A percentile compares a stretch with the other conserved stretches of the same genome.
phyloP scores from a whole-genome alignment of 768 basidiomycete genomes.

The Pulveroboletus sp. region DNA sequence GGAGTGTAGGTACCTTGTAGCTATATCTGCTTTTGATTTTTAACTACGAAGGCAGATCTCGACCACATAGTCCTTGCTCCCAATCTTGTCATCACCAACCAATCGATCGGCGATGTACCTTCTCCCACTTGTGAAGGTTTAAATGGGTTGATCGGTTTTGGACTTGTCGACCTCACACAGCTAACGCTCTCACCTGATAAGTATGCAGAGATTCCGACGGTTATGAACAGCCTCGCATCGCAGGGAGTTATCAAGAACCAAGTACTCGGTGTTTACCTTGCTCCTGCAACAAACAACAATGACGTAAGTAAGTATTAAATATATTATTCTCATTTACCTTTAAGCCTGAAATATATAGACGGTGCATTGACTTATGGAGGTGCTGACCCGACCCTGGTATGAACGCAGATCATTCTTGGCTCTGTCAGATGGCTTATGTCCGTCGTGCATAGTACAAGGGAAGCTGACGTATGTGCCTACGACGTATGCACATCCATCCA shows the following conservation, averaged over 20 bases:
- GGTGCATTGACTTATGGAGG: slow-evolving; percentile 28
- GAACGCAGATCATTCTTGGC: not conserved
- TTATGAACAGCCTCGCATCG: slow-evolving; percentile 21
- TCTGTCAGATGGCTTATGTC: not conserved
- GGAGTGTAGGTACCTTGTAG: no score
- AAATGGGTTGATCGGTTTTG: slow-evolving; percentile 26
- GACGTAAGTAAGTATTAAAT: slow-evolving; percentile 12
- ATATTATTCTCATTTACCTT: not conserved
- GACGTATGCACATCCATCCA: slow-evolving; percentile 24
- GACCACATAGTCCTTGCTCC: slow-evolving; percentile 25
- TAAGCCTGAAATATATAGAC: slow-evolving; percentile 7
- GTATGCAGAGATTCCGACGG: slow-evolving; percentile 18
- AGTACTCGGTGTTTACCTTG: slow-evolving; percentile 20
- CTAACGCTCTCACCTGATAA: not conserved
- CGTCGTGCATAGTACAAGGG: slow-evolving; percentile 16
- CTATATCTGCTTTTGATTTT: no score
- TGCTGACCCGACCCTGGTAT: slow-evolving; percentile 13
- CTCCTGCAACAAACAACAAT: slow-evolving; percentile 14
- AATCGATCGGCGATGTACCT: slow-evolving; percentile 25
- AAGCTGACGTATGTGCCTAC: slow-evolving; percentile 21
- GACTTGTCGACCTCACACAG: slow-evolving; percentile 17
- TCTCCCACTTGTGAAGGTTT: slow-evolving; percentile 15
- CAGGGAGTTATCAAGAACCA: slow-evolving; percentile 17
- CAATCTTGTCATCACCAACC: slow-evolving; percentile 22
- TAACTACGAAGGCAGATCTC: slow-evolving; percentile 6